Evolutionary conservation across 495 filamentous ascomycete genomes (phyloP), one percentile per base, ranked within the genome.

Genomic region (Barbatosphaeria neglecta): DNA sequence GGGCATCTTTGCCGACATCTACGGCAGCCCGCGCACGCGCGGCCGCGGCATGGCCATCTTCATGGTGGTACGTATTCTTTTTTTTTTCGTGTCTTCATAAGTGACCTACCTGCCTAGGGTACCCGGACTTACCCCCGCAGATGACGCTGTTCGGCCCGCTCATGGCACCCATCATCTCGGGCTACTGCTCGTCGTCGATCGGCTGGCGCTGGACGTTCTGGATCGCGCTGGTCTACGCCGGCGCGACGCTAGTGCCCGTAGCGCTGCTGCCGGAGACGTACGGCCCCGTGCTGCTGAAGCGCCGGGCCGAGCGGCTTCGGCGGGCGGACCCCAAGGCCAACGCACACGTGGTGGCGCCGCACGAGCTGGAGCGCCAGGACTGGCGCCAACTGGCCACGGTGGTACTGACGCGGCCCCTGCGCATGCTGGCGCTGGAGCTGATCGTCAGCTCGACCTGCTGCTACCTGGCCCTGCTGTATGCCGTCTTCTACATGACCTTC

Each of bases 401-500:
- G 7, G 65, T 69, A 1, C 46, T 69, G 2, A 61, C 64, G 6
- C 55, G 68, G 5, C 65, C 67, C 3, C 51, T 72, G 11, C 60
- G 65, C 43, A 70, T 70, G 67, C 58, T 69, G 24, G 23, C 64
- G n/a, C 55, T 58, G 17, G 67, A 72, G 52, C 61, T 62, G 19
- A 64, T 70, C 35, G 65, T 88, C 17, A 70, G 76, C 20, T 74
- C 82, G 27, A 76, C 69, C 1, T 84, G 81, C 31, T 60, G 86
- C 9, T 89, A 86, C 60, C 70, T 87, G 2, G 71, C 81, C 0
- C 62, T 86, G 3, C 71, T 78, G 13, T 88, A 87, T 57, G 76
- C 76, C 6, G 82, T 88, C 25, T 88, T 90, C 50, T 87, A 86
- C 59, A 77, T 87, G 54, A 83, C 74, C 49, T 84, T 87, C 50